Base-by-base conservation (phyloP, 2,329 filamentous ascomycete genomes). In the Apiospora marii region DNA sequence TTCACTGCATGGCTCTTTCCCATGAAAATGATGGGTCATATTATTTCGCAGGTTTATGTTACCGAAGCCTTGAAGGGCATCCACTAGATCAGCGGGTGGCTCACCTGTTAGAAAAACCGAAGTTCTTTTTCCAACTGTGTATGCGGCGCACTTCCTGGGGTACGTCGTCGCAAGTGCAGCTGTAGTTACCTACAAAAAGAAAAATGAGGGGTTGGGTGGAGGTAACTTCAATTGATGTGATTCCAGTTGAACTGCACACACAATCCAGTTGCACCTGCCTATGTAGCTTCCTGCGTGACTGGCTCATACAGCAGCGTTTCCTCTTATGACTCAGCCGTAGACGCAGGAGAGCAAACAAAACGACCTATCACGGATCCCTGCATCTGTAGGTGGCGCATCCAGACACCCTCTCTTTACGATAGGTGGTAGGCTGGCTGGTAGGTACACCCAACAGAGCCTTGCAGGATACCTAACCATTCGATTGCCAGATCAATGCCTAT, bases 371-470 rank as follows among this genome's bases (percentile, higher is more conserved):
- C 49, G 49, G 49, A 14, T 12, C 49, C 49, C 49, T 51, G 49
- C 49, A 51, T 51, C 49, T 51, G n/a, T n/a, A 48, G 4, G 48
- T 51, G 48, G 49, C 49, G n/a, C 49, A 51, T 24, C n/a, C 49
- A 51, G 48, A 51, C n/a, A 51, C 49, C 12, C n/a, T 22, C 7
- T 13, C 10, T 27, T 12, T 48, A 44, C 27, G 27, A 30, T 30
- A 30, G 27, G 27, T 30, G 27, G 27, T 30, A 30, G 27, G 27
- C 27, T 30, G 10, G 19, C 7, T 51, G n/a, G n/a, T 14, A n/a
- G n/a, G n/a, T 14, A n/a, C 12, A 27, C 14, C n/a, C n/a, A 51
- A 51, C n/a, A 24, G 49, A 24, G 49, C 49, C n/a, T 24, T 51
- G 49, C 4, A 22, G 46, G 22, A 49, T n/a, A 49, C 46, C 46